Percentiles rank a stretch among this genome's conserved stretches.
These are phyloP conservation scores for Alternaria postmessia DNA, from an alignment of 2,329 filamentous ascomycete genomes.

Conservation along the genomic window DNA sequence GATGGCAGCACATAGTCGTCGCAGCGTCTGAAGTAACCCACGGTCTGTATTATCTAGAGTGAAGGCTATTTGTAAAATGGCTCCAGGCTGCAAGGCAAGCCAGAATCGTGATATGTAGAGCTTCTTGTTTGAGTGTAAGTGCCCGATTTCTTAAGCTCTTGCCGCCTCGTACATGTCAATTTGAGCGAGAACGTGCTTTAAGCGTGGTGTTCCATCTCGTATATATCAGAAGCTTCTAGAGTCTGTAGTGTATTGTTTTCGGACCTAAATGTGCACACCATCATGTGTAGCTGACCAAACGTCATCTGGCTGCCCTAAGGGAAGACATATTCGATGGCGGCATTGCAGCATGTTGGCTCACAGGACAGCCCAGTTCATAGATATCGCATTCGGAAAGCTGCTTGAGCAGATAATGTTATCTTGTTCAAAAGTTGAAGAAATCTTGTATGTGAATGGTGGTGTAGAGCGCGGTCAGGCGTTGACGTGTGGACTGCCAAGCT, in stretches of 20 bases:
- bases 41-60: not conserved
- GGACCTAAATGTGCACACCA: not conserved
- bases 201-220: not conserved
- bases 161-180: not conserved
- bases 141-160: not conserved
- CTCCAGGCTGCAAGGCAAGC: not conserved
- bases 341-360: not conserved
- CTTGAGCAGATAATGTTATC: not conserved
- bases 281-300: not conserved
- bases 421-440: not conserved
- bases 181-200: accelerated
- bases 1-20: not conserved
- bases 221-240: accelerated
- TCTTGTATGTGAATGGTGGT: not conserved
- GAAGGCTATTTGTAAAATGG: not conserved
- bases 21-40: not conserved
- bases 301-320: no score
- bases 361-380: not conserved
- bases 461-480: constrained; percentile 4
- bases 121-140: not conserved
- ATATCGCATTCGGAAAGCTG: not conserved
- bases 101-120: no score
- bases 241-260: not conserved
- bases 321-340: not conserved
- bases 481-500: constrained; percentile 24